These are phyloP conservation scores for Trametes polyzona DNA, from an alignment of 1,284 basidiomycete species.

Conservation along the genomic window DNA sequence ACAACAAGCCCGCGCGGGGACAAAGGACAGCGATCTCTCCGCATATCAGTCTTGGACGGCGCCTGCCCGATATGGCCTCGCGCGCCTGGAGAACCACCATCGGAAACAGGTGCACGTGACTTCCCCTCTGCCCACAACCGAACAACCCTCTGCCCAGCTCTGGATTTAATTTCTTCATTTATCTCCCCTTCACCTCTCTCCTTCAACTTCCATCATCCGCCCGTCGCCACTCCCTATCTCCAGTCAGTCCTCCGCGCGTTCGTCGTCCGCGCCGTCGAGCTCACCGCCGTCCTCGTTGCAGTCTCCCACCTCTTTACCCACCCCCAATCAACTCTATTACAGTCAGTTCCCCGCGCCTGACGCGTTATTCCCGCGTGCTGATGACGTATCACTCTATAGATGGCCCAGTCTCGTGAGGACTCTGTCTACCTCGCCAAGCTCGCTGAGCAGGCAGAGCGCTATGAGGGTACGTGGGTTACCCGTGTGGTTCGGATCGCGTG, in stretches of 20 bases:
- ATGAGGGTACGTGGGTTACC: slow-evolving; percentile 75
- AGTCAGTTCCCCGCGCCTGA: slow-evolving; percentile 40
- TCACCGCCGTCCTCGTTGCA: slow-evolving; percentile 33
- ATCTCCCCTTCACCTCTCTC: slow-evolving; percentile 45
- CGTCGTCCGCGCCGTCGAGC: slow-evolving; percentile 38
- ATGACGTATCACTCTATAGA: slow-evolving; percentile 45
- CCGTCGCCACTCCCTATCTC: slow-evolving; percentile 36
- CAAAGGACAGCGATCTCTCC: slow-evolving; percentile 12
- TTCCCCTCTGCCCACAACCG: slow-evolving; percentile 38
- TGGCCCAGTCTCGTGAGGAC: slow-evolving; percentile 92
- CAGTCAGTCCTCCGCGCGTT: slow-evolving; percentile 37
- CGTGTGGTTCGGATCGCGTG: slow-evolving; percentile 14
- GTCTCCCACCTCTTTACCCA: slow-evolving; percentile 23
- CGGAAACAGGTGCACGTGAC: slow-evolving; percentile 34
- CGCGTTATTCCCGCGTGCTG: slow-evolving; percentile 33
- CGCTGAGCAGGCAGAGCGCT: slow-evolving; percentile 98
- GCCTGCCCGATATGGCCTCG: slow-evolving; percentile 24
- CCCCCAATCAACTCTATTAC: slow-evolving; percentile 27
- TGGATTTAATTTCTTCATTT: slow-evolving; percentile 54
- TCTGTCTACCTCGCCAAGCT: slow-evolving; percentile 99
- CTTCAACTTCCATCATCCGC: slow-evolving; percentile 49
- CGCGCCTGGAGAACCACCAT: slow-evolving; percentile 24
- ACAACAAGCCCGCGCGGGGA: background rate
- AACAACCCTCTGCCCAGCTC: slow-evolving; percentile 54
- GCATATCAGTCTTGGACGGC: slow-evolving; percentile 13